A percentile compares a stretch with the other conserved stretches of the same genome.
phyloP scores from a whole-genome alignment of 2,329 filamentous ascomycete genomes.

The Sporothrix luriei region DNA sequence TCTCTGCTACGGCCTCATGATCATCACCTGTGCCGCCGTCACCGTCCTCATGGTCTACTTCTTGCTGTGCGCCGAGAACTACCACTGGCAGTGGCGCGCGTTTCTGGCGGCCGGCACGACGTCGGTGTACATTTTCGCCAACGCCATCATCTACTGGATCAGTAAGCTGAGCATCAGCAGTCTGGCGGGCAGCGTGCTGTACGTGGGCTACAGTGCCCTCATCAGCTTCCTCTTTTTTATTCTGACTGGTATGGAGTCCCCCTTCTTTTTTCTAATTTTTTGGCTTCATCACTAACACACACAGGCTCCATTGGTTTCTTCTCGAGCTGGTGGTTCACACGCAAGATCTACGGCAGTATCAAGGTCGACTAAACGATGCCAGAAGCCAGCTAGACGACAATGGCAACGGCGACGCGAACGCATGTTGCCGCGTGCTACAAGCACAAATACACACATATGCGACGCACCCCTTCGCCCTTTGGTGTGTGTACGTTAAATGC shows the following conservation, averaged over 20 bases:
- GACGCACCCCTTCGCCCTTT: neutral
- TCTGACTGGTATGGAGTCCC: slow-evolving; percentile 72
- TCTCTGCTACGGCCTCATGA: slow-evolving; percentile 95
- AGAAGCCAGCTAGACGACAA: too few relatives aligned
- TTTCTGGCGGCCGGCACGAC: slow-evolving; percentile 91
- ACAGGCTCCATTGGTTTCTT: slow-evolving; percentile 94
- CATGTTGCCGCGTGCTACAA: neutral
- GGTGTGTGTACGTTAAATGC: slow-evolving; percentile 1
- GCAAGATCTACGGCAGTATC: slow-evolving; percentile 94
- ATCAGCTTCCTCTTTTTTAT: slow-evolving; percentile 92
- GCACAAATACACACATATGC: neutral
- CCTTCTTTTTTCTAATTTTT: neutral
- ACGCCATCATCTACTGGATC: slow-evolving; percentile 87
- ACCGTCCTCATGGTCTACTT: slow-evolving; percentile 97
- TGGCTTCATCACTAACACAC: neutral
- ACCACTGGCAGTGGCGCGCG: slow-evolving; percentile 97
- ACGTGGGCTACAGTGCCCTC: slow-evolving; percentile 87
- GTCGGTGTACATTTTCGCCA: slow-evolving; percentile 87
- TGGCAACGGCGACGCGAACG: neutral
- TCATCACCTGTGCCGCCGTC: slow-evolving; percentile 88
- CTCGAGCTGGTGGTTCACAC: slow-evolving; percentile 89
- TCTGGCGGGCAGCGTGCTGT: slow-evolving; percentile 83
- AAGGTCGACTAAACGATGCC: slow-evolving; percentile 77
- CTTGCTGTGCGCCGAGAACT: slow-evolving; percentile 92
- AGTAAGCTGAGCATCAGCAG: slow-evolving; percentile 84